Evolutionary conservation across 352 stramenopile genomes (phyloP).

Genomic region (Elongisporangium senticosum): DNA sequence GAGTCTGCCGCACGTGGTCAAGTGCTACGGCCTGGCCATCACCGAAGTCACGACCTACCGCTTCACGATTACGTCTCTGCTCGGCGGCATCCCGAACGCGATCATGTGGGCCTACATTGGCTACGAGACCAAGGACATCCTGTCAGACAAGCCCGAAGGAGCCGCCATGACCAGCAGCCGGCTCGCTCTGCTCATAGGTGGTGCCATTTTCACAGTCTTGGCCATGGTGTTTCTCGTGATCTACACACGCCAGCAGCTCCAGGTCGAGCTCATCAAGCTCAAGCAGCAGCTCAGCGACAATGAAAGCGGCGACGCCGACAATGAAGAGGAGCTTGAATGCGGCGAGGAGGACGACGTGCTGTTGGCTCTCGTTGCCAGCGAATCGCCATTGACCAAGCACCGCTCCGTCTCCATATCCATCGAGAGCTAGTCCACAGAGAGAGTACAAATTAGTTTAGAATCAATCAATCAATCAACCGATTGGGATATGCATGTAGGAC

Average conservation of each 20-base stretch:
- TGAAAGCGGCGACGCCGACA: slow-evolving; percentile 4
- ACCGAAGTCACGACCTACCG: slow-evolving; percentile 46
- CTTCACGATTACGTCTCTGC: slow-evolving; percentile 52
- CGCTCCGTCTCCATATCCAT: slow-evolving; percentile 1
- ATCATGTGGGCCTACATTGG: slow-evolving; percentile 65
- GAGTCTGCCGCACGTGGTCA: slow-evolving; percentile 62
- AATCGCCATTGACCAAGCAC: slow-evolving; percentile 7
- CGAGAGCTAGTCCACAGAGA: background rate
- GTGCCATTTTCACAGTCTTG: slow-evolving; percentile 28
- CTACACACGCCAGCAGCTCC: slow-evolving; percentile 41
- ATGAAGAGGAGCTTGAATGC: background rate
- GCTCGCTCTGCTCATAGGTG: slow-evolving; percentile 17
- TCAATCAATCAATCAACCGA: background rate
- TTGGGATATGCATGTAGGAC: background rate
- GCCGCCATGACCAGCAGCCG: slow-evolving; percentile 11
- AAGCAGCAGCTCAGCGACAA: slow-evolving; percentile 17
- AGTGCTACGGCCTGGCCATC: slow-evolving; percentile 71
- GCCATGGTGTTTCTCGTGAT: slow-evolving; percentile 47
- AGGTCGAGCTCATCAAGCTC: slow-evolving; percentile 29
- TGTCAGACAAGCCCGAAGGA: slow-evolving; percentile 12
- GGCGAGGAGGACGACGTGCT: slow-evolving; percentile 8
- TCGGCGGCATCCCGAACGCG: slow-evolving; percentile 47
- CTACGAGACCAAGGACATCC: slow-evolving; percentile 41
- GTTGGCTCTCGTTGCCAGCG: slow-evolving; percentile 2
- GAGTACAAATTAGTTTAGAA: background rate